Conservation (phyloP, 2,329 filamentous ascomycete species). For the Aureobasidium namibiae region DNA sequence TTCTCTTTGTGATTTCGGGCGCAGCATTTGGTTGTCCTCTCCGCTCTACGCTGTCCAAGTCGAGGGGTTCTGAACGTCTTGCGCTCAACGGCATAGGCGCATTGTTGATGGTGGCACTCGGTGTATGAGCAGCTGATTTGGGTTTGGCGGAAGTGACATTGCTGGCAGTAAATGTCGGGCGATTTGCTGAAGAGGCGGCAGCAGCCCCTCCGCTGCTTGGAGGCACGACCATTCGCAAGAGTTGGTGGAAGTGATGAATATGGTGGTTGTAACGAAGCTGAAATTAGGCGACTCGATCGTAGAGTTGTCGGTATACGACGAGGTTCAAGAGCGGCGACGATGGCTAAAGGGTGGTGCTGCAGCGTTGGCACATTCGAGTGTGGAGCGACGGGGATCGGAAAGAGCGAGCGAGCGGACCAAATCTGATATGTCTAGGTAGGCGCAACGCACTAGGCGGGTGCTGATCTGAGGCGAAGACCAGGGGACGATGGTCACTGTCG, state of each 20-base stretch:
- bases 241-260: neutral
- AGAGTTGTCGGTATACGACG: neutral
- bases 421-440: conserved; percentile 6
- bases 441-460: neutral
- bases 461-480: neutral
- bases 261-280: neutral
- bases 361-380: conserved; percentile 9
- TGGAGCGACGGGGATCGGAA: conserved; percentile 1
- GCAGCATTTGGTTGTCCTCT: conserved; percentile 72
- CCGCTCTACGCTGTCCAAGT: conserved; percentile 84
- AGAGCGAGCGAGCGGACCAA: neutral
- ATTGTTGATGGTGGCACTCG: conserved; percentile 23
- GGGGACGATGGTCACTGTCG: neutral
- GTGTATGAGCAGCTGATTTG: conserved; percentile 10
- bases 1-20: conserved; percentile 66
- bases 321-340: neutral
- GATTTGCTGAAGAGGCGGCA: conserved; percentile 10
- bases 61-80: conserved; percentile 60
- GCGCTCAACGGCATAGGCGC: conserved; percentile 52
- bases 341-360: neutral
- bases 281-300: neutral
- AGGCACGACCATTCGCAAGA: conserved; percentile 23
- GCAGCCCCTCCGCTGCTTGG: conserved; percentile 20
- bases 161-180: neutral
- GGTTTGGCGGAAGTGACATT: neutral